Evolutionary conservation across 2,329 filamentous ascomycete genomes (phyloP), one percentile per base, ranked within the genome.

Genomic region (Colletotrichum musicola): DNA sequence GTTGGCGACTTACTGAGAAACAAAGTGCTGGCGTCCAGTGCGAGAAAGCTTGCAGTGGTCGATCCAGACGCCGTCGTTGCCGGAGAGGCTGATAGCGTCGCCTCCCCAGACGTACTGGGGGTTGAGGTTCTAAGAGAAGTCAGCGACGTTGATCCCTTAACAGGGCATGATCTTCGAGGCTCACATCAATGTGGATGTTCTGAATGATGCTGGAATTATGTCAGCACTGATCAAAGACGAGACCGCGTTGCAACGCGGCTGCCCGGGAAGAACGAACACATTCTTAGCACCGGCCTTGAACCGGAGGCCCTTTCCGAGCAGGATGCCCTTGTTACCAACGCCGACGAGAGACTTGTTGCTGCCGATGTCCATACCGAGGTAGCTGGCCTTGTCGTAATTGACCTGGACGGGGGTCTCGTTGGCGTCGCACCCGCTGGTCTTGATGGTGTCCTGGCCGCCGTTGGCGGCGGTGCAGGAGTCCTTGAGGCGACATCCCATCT

Each of bases 11-110:
- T 56, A 63, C 60, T 63, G 60, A 4, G 71, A 73, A 7, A 73
- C 71, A 47, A 83, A 75, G 72, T 82, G 79, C 76, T 84, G 82
- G 62, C 83, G 81, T 7, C 82, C 82, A 56, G 84, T 79, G 20
- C 81, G 75, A 3, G 81, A 82, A 71, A 77, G 72, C 68, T 81
- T 82, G 74, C 75, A 75, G 53, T 79, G 78, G 54, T 80, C 79
- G 59, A 80, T 77, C 78, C 78, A 80, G 56, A 81, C 72, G 22
- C 75, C 63, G 62, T 80, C 77, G 55, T 73, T 72, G 38, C 75
- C 76, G n/a, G 69, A 73, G 7, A 80, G 71, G 30, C 73, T 77
- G 22, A 80, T 75, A 2, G 77, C 77, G 70, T 80, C 78, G 6
- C 78, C 78, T 46, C 77, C 78, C 79, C 78, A 81, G 14, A 42